Evolutionary conservation across 805 yeast species (phyloP).

Genomic region (Cyberlindnera xishuangbannaensis): DNA sequence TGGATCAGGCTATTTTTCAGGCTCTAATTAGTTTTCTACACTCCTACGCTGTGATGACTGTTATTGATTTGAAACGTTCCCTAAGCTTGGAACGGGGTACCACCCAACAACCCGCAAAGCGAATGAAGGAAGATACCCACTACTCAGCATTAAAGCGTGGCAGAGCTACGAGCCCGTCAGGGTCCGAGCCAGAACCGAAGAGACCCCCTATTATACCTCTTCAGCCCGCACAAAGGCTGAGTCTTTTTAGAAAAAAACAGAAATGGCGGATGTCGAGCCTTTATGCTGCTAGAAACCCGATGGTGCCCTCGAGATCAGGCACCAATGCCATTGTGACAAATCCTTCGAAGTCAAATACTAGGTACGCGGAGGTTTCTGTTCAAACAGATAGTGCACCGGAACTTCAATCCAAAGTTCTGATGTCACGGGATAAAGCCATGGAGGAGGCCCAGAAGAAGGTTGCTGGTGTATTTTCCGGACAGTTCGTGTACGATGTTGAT

Average conservation of each 20-base stretch:
- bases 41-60: neutral
- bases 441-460: slow-evolving; percentile 19
- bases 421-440: slow-evolving; percentile 9
- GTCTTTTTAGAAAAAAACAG: slow-evolving; percentile 22
- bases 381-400: slow-evolving; percentile 22
- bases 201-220: slow-evolving; percentile 31
- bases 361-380: slow-evolving; percentile 19
- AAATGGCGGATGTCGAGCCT: slow-evolving; percentile 24
- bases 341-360: neutral
- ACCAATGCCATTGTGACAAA: slow-evolving; percentile 1
- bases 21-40: neutral
- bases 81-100: neutral
- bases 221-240: slow-evolving; percentile 23
- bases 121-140: neutral
- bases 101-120: slow-evolving; percentile 3
- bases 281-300: slow-evolving; percentile 16
- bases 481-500: slow-evolving; percentile 19
- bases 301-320: slow-evolving; percentile 2
- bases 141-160: slow-evolving; percentile 4
- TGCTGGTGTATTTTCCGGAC: slow-evolving; percentile 25
- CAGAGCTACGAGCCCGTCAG: slow-evolving; percentile 6
- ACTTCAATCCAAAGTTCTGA: slow-evolving; percentile 12
- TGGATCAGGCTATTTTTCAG: neutral
- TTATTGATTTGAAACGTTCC: slow-evolving; percentile 4
- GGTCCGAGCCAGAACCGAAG: too few relatives aligned